These are phyloP conservation scores for Euphorbia neoarborescens DNA, from an alignment of 441 rosid species.

Conservation along the genomic window DNA sequence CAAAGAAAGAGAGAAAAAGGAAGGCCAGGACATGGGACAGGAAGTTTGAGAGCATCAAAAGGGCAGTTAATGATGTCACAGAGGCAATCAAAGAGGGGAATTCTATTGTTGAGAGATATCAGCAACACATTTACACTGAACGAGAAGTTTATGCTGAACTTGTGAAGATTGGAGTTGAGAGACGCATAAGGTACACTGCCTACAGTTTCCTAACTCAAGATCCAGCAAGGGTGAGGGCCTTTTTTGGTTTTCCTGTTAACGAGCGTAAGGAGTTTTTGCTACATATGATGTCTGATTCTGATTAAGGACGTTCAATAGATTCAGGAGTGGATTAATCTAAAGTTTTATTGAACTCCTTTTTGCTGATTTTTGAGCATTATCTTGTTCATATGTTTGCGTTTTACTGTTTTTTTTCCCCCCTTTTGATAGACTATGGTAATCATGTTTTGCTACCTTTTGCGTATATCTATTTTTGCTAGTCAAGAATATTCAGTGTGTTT, in stretches of 20 bases:
- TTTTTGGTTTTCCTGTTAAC: constrained; percentile 23
- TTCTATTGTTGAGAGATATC: constrained; percentile 4
- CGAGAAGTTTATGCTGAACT: constrained; percentile 20
- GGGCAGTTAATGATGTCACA: constrained; percentile 12
- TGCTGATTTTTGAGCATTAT: neutral
- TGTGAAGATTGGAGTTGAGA: constrained; percentile 20
- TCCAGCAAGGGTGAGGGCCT: constrained; percentile 17
- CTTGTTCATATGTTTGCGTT: neutral
- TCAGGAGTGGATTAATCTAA: neutral
- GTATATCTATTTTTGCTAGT: too few species aligned
- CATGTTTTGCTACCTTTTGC: neutral
- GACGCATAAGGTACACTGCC: constrained; percentile 7
- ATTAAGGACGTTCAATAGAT: neutral
- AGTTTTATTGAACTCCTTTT: neutral
- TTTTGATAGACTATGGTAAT: neutral
- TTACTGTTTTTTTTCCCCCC: neutral
- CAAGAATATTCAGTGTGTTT: too few species aligned
- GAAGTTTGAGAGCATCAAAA: constrained; percentile 12
- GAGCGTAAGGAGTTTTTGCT: constrained; percentile 22
- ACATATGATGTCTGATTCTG: constrained; percentile 21
- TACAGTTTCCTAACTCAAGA: constrained; percentile 21
- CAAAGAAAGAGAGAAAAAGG: constrained; percentile 3
- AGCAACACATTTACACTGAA: constrained; percentile 3
- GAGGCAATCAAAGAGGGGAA: constrained; percentile 20
- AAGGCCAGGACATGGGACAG: constrained; percentile 15